Evolutionary conservation across 305 asterid species (phyloP).

Genomic region (Solanum hybrid): DNA sequence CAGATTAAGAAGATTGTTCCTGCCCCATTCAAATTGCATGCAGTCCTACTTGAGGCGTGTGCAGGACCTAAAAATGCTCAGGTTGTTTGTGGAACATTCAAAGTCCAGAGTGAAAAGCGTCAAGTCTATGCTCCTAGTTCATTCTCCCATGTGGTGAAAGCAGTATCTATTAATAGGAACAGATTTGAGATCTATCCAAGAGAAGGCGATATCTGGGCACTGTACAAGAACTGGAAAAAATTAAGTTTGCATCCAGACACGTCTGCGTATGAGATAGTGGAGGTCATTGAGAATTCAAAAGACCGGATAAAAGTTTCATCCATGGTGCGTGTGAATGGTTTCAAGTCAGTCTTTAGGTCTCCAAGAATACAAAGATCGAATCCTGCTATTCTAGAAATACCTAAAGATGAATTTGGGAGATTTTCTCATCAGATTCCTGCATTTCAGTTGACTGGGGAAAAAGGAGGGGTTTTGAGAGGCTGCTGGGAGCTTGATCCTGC

Average conservation of each 20-base stretch:
- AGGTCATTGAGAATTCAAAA: not conserved
- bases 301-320: constrained; percentile 8
- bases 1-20: constrained; percentile 14
- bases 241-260: constrained; percentile 3
- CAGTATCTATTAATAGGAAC: not conserved
- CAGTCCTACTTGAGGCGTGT: constrained; percentile 4
- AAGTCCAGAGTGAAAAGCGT: not conserved
- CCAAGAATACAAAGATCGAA: constrained; percentile 1
- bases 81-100: constrained; percentile 13
- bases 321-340: constrained; percentile 7
- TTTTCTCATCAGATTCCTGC: constrained; percentile 26
- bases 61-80: not conserved
- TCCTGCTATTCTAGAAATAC: constrained; percentile 3
- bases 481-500: constrained; percentile 23
- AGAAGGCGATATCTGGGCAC: constrained; percentile 25
- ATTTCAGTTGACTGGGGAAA: constrained; percentile 3
- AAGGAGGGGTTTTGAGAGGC: constrained; percentile 11
- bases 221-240: constrained; percentile 12
- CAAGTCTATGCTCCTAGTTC: not conserved
- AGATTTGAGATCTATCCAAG: constrained; percentile 11
- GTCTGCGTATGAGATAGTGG: constrained; percentile 16
- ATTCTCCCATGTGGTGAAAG: constrained; percentile 20
- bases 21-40: constrained; percentile 13
- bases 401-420: constrained; percentile 5
- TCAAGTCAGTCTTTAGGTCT: constrained; percentile 15